Conservation (phyloP, 352 stramenopile genomes). For the Phytophthora brassicae region DNA sequence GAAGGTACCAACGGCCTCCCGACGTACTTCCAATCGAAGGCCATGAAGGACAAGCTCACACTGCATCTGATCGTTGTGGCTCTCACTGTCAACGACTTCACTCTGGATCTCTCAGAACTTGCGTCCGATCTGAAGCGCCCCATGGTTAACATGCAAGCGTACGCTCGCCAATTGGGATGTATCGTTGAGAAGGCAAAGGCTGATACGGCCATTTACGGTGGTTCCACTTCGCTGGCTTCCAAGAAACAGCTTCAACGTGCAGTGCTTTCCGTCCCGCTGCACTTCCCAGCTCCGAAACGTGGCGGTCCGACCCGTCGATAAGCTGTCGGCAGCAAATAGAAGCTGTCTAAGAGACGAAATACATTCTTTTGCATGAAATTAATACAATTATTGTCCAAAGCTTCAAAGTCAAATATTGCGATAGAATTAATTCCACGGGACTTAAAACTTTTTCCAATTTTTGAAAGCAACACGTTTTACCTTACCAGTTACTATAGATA, state of each 20-base stretch:
- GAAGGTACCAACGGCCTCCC: slow-evolving; percentile 53
- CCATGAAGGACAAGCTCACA: slow-evolving; percentile 80
- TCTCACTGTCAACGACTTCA: slow-evolving; percentile 76
- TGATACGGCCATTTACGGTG: slow-evolving; percentile 57
- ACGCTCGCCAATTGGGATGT: slow-evolving; percentile 77
- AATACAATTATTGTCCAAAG: too few relatives aligned
- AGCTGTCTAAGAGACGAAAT: slow-evolving; percentile 28
- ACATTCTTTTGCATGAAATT: slow-evolving; percentile 29
- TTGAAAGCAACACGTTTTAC: slow-evolving; percentile 5
- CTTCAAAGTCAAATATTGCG: too few relatives aligned
- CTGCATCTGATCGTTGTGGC: slow-evolving; percentile 76
- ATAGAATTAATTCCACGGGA: slow-evolving; percentile 10
- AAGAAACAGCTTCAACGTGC: slow-evolving; percentile 74
- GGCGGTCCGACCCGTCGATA: slow-evolving; percentile 52
- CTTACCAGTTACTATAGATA: slow-evolving; percentile 56
- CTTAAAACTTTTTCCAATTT: slow-evolving; percentile 33
- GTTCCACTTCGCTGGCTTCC: slow-evolving; percentile 43
- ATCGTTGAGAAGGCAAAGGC: slow-evolving; percentile 69
- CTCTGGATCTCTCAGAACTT: slow-evolving; percentile 72
- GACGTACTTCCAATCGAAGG: slow-evolving; percentile 76
- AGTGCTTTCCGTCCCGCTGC: slow-evolving; percentile 75
- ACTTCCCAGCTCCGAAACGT: slow-evolving; percentile 74
- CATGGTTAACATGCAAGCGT: slow-evolving; percentile 47
- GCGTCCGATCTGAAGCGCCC: slow-evolving; percentile 69
- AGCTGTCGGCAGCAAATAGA: slow-evolving; percentile 20